Conservation (phyloP, 2,329 filamentous ascomycete species). For the Fusarium guadeloupense region DNA sequence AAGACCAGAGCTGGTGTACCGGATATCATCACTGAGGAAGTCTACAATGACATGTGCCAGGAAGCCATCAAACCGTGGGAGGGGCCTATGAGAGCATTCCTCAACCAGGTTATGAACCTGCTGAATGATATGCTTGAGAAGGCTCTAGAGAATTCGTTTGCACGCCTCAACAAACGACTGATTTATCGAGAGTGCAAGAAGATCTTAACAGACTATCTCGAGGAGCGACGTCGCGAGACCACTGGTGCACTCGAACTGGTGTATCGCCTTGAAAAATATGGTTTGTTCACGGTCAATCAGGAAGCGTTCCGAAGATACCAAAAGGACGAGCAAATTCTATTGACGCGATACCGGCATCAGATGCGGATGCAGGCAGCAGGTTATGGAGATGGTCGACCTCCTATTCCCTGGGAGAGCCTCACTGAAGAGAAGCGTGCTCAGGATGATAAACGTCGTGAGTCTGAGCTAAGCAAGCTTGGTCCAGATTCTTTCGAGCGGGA, state of each 20-base stretch:
- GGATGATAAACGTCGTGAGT: constrained; percentile 55
- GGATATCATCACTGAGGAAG: constrained; percentile 66
- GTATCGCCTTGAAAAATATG: constrained; percentile 62
- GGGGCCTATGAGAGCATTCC: constrained; percentile 59
- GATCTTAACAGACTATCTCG: constrained; percentile 57
- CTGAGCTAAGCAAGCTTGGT: constrained; percentile 59
- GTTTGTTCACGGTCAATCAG: constrained; percentile 67
- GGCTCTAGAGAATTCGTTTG: constrained; percentile 60
- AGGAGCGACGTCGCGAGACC: constrained; percentile 50
- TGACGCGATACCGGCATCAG: constrained; percentile 60
- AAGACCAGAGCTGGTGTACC: constrained; percentile 67
- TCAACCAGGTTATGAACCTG: constrained; percentile 58
- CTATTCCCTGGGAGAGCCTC: constrained; percentile 56
- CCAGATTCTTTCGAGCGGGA: constrained; percentile 68
- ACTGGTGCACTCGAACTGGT: constrained; percentile 53
- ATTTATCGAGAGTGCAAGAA: constrained; percentile 59
- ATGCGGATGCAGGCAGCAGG: constrained; percentile 56
- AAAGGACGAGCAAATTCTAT: constrained; percentile 55
- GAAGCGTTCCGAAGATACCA: constrained; percentile 58
- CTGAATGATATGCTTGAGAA: constrained; percentile 57
- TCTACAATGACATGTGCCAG: constrained; percentile 66
- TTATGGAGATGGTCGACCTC: constrained; percentile 42
- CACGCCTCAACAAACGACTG: constrained; percentile 56
- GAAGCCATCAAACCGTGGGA: constrained; percentile 69
- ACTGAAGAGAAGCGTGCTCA: constrained; percentile 57